A percentile compares a stretch with the other conserved stretches of the same genome.
Evolutionary conservation across 1,139 yeast genomes (phyloP).

Genomic region (Taiozyma sp.): DNA sequence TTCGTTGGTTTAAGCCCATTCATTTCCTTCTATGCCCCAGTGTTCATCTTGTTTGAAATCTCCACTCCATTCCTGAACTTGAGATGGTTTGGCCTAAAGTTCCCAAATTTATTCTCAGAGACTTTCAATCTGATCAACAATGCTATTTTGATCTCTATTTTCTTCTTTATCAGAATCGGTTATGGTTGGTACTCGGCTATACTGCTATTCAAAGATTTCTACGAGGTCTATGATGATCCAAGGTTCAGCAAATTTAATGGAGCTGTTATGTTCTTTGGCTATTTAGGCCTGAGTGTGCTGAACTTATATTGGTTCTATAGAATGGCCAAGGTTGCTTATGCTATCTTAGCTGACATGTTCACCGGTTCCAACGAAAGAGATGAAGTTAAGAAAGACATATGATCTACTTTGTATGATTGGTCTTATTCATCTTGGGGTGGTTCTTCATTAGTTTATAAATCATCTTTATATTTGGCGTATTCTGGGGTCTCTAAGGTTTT

Average conservation of each 20-base stretch:
- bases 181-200: constrained; percentile 84
- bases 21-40: constrained; percentile 79
- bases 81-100: constrained; percentile 83
- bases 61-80: constrained; percentile 92
- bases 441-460: neutral
- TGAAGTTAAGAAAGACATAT: constrained; percentile 24
- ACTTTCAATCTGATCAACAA: constrained; percentile 63
- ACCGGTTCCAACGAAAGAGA: constrained; percentile 18
- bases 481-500: constrained; percentile 39
- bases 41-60: constrained; percentile 80
- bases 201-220: constrained; percentile 51
- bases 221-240: constrained; percentile 34
- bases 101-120: constrained; percentile 56
- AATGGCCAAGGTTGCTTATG: constrained; percentile 68
- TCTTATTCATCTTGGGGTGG: neutral
- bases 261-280: constrained; percentile 50
- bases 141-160: constrained; percentile 56
- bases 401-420: neutral
- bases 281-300: constrained; percentile 59
- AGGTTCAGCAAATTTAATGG: constrained; percentile 43
- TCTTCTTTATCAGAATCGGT: constrained; percentile 72
- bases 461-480: constrained; percentile 23
- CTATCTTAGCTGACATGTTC: constrained; percentile 22
- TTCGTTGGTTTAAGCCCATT: constrained; percentile 63
- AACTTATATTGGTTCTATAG: constrained; percentile 79